Evolutionary conservation across 176 grass and related monocot species (phyloP).

Genomic region (Typha latifolia): DNA sequence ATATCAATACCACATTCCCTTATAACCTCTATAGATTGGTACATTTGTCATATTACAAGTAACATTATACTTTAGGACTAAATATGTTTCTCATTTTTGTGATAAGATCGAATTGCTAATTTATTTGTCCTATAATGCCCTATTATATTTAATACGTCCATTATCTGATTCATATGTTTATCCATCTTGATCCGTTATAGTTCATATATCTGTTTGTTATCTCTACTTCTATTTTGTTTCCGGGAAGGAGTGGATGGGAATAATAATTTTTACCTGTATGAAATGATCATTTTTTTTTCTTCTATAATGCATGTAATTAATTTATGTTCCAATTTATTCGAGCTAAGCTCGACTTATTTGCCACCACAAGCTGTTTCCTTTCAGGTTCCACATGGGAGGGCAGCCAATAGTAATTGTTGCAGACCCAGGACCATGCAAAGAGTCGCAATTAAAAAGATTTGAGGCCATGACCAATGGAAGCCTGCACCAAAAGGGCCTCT

Average conservation of each 20-base stretch:
- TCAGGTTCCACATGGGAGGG: constrained; percentile 72
- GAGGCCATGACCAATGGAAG: constrained; percentile 65
- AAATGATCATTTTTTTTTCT: background rate
- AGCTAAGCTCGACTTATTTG: background rate
- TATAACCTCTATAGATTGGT: background rate
- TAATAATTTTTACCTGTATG: too few species aligned
- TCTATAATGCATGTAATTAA: background rate
- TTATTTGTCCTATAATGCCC: too few species aligned
- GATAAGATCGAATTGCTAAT: too few species aligned
- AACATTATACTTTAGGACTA: background rate
- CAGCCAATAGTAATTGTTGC: constrained; percentile 72
- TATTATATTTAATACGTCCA: too few species aligned
- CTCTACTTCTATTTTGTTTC: too few species aligned
- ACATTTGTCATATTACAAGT: background rate
- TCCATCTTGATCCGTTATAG: too few species aligned
- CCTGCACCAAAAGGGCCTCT: constrained; percentile 39
- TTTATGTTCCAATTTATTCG: background rate
- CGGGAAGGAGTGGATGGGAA: too few species aligned
- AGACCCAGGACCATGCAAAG: constrained; percentile 55
- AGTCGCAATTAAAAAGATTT: constrained; percentile 59
- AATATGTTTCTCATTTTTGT: too few species aligned
- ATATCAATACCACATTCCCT: background rate
- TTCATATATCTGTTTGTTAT: too few species aligned
- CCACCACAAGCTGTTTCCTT: background rate
- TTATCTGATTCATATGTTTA: too few species aligned